A percentile compares a stretch with the other conserved stretches of the same genome.
Evolutionary conservation across 805 yeast genomes (phyloP).

Genomic region (Kazachstania martiniae): DNA sequence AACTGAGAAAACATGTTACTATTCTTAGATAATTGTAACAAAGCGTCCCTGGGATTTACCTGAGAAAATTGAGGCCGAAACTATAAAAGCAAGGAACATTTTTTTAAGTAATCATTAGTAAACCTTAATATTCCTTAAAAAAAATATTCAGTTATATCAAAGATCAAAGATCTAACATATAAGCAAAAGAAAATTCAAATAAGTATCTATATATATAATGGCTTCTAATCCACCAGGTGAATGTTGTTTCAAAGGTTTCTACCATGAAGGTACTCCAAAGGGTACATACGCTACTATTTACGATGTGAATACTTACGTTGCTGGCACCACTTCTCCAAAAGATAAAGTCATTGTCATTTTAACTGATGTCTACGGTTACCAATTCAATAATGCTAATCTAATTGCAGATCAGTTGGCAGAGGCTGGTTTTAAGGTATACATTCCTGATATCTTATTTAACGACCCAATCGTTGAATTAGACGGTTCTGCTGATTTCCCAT

Average conservation of each 20-base stretch:
- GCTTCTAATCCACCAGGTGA: constrained; percentile 44
- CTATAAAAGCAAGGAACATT: no score
- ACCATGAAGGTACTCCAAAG: constrained; percentile 41
- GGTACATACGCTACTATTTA: constrained; percentile 34
- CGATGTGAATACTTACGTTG: constrained; percentile 37
- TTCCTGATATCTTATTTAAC: constrained; percentile 66
- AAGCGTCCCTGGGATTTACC: no score
- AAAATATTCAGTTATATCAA: no score
- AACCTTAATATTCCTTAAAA: no score
- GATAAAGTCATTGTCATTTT: constrained; percentile 48
- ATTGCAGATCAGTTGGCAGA: constrained; percentile 56
- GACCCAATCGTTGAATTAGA: constrained; percentile 30
- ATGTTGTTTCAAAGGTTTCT: constrained; percentile 35
- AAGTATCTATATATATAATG: no score
- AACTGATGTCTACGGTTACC: constrained; percentile 62
- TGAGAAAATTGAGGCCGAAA: no score
- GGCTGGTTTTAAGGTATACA: constrained; percentile 50
- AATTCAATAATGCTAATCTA: constrained; percentile 45
- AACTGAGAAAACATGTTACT: no score
- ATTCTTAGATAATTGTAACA: no score
- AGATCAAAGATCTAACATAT: no score
- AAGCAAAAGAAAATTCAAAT: no score
- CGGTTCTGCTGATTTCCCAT: constrained; percentile 17
- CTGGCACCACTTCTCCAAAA: constrained; percentile 33
- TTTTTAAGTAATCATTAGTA: no score